Base-by-base conservation (phyloP, 768 basidiomycete species). In the Peribolospora kevripleyi region DNA sequence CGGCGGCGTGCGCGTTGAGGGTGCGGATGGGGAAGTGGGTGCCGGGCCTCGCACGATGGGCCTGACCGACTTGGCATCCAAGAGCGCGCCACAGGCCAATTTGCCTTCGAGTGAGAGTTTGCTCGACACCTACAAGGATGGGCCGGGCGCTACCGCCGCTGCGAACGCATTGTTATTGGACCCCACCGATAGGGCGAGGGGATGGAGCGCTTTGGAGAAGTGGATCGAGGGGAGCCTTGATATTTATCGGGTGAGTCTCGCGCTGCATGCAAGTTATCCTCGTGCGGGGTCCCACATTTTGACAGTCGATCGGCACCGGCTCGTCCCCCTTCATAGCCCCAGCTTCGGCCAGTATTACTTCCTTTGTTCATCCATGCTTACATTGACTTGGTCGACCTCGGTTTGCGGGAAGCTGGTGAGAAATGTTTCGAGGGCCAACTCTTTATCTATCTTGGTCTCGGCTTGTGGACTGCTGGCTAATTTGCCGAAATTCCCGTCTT, bases 311-410 rank as follows among this genome's bases (percentile, higher is more conserved):
- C 54, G 63, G 63, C 57, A 64, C 63, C 42, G 62, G 63, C 52
- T 25, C 25, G 25, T 25, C 1, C 1, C 25, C 25, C 25, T 25
- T 42, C 53, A 14, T 65, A 97, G 83, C 85, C 86, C 54, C 90
- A 98, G 68, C 82, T 98, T 62, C 75, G 83, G 48, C 88, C 85
- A 48, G 81, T 98, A 42, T 69, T 93, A 11, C 93, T 88, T 64
- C 93, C 93, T 3, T 83, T 98, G 58, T 97, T 95, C 65, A 86
- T 84, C 51, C 87, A 98, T 68, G 95, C 95, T 65, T 95, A 91
- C 67, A 73, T 98, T 40, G 91, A 95, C 66, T 75, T 98, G 51
- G 79, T 97, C 50, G 81, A 87, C 61, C 78, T 80, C 52, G 87
- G 85, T 7, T 86, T 14, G 54, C 55, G 62, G 39, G 82, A 85